Base-by-base conservation (phyloP, 106 monocot species). In the Iris macrosiphon region DNA sequence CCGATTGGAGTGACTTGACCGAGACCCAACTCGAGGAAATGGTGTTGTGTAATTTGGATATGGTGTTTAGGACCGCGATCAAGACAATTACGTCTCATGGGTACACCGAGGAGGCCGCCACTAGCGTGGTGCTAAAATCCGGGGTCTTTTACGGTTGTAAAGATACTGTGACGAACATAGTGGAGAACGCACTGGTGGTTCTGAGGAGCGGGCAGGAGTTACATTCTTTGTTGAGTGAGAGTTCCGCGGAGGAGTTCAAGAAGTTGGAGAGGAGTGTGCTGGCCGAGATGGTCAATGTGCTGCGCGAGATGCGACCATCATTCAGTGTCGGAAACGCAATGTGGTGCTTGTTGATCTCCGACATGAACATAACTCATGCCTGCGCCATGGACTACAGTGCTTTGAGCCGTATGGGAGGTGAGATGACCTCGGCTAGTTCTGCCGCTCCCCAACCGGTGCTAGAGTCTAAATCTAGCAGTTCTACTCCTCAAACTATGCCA, bases 261-360 rank as follows among this genome's bases (percentile, higher is more conserved):
- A 78, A 75, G 60, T 49, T 80, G 57, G 77, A 79, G 60, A 75
- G 60, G 47, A 73, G 68, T 61, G 65, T 79, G 6, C 60, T 96
- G 63, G 61, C 58, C n/a, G 77, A 84, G 40, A 89, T 96, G 95
- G 64, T 89, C 54, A 65, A 57, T 55, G 65, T 96, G 9, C 61
- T 96, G 45, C 73, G 57, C 59, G 79, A 77, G 17, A 67, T 73
- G 15, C 59, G 77, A 12, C 95, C 95, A 24, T 86, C 69, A 60
- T 80, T 82, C 26, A 83, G 76, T 45, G 64, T 43, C 11, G 95
- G 95, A 31, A 82, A 85, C 61, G 89, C 89, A 45, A 82, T 96
- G 85, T 96, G 89, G 85, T 68, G 72, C 49, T 77, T 96, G 72
- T 62, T 96, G 14, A 75, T 89, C 6, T 89, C 71, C 46, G 95